Base-by-base conservation (phyloP, 2,329 filamentous ascomycete species). In the Aspergillus quadricinctus region DNA sequence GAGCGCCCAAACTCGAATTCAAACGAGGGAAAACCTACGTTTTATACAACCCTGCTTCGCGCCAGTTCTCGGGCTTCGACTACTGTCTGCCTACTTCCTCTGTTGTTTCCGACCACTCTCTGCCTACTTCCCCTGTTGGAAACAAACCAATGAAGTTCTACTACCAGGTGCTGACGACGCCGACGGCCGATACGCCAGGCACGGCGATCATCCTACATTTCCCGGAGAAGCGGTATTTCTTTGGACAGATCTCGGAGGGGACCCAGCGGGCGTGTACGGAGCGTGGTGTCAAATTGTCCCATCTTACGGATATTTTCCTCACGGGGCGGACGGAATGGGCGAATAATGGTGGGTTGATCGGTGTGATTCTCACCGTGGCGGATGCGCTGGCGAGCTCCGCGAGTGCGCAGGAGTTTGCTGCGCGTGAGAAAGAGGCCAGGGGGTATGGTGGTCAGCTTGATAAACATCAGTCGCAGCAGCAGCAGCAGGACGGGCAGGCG, bases 111-210 rank as follows among this genome's bases (percentile, higher is more conserved):
- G 49, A 59, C 23, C 3, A 59, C 31, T 50, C 56, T 45, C 21
- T 40, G 5, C 57, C 57, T 7, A 17, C 40, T 14, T 37, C 57
- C 5, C 17, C 48, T 2, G 29, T 14, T 1, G 56, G 60, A 53
- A 55, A 49, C 21, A 29, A 59, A 45, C 70, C 71, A 60, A 96
- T 96, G 92, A 81, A 86, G 64, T 88, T 82, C 69, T 85, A 80
- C 66, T 80, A 92, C 55, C 87, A 95, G 72, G 77, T 97, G 65
- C 73, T 93, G 59, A 88, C 87, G 19, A 89, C 88, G 57, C 93
- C 93, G 14, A 94, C 93, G 63, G 88, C 88, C 57, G 94, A 99
- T 75, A 96, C 92, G 21, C 84, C 87, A 1, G 93, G 93, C 53
- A 90, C 90, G 2, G 83, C 84, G 50, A 72, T 97, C 31, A 71